Conservation (phyloP, 192 early-diverging fungal species). For the Dimargaris xerosporica region DNA sequence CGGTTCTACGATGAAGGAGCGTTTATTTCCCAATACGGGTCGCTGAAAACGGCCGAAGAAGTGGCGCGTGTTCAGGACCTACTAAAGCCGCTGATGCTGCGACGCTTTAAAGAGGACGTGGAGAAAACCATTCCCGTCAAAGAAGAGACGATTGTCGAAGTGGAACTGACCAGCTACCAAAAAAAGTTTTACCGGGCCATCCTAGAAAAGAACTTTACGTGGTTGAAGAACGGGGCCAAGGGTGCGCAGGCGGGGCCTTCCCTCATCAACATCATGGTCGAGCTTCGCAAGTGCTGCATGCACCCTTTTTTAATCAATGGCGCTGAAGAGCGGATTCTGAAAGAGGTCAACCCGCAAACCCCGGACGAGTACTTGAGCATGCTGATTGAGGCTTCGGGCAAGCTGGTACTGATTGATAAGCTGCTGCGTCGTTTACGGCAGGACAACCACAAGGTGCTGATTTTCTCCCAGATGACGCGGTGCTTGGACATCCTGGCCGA, state of each 20-base stretch:
- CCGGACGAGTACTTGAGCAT: slow-evolving; percentile 48
- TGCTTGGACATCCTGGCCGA: slow-evolving; percentile 72
- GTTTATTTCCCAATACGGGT: slow-evolving; percentile 56
- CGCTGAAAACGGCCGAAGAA: slow-evolving; percentile 49
- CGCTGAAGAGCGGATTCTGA: slow-evolving; percentile 62
- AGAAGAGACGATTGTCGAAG: slow-evolving; percentile 81
- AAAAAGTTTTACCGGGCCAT: slow-evolving; percentile 79
- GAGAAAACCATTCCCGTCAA: slow-evolving; percentile 78
- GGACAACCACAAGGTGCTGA: slow-evolving; percentile 71
- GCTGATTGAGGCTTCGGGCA: slow-evolving; percentile 63
- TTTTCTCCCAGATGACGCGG: slow-evolving; percentile 77
- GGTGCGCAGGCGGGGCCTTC: slow-evolving; percentile 46
- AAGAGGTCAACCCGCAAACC: slow-evolving; percentile 39
- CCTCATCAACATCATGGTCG: slow-evolving; percentile 77
- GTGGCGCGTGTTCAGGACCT: slow-evolving; percentile 61
- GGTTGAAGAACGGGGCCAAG: slow-evolving; percentile 61
- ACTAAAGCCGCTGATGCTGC: slow-evolving; percentile 70
- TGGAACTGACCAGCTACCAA: slow-evolving; percentile 68
- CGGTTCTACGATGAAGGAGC: slow-evolving; percentile 49
- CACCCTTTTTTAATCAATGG: slow-evolving; percentile 67
- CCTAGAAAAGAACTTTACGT: slow-evolving; percentile 64
- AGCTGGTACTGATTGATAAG: slow-evolving; percentile 72
- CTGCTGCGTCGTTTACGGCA: slow-evolving; percentile 51
- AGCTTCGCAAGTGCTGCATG: slow-evolving; percentile 79
- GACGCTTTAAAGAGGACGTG: slow-evolving; percentile 79